Percentiles rank a stretch among this genome's conserved stretches.
phyloP scores from a whole-genome alignment of 352 stramenopile species.

The Phytopythium montanum region DNA sequence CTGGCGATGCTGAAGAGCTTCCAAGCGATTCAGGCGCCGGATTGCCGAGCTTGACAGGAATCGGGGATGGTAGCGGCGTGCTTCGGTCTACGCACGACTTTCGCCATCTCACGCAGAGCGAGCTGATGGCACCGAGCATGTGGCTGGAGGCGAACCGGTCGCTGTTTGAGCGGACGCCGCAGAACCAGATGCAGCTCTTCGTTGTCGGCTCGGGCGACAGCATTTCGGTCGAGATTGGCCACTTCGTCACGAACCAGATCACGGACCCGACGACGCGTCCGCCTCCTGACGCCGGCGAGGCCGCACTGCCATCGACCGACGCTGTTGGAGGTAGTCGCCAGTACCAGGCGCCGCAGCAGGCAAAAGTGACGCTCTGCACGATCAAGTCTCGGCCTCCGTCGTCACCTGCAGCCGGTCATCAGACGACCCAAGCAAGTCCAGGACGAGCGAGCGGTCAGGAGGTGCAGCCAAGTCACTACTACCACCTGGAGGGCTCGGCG shows the following conservation, averaged over 20 bases:
- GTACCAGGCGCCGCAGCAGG: conserved; percentile 31
- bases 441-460: neutral
- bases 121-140: conserved; percentile 31
- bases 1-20: conserved; percentile 5
- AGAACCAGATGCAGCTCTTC: conserved; percentile 79
- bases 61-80: conserved; percentile 7
- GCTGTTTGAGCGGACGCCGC: conserved; percentile 39
- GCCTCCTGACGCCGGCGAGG: conserved; percentile 32
- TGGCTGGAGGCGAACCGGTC: conserved; percentile 42
- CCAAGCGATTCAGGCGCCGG: conserved; percentile 10
- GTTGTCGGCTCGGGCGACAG: conserved; percentile 70
- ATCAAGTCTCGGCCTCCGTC: conserved; percentile 40
- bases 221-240: conserved; percentile 64
- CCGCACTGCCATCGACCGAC: conserved; percentile 37
- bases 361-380: conserved; percentile 69
- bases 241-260: conserved; percentile 56
- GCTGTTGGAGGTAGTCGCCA: conserved; percentile 11
- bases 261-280: conserved; percentile 35
- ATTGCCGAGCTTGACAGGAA: neutral
- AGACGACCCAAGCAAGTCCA: conserved; percentile 1
- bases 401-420: conserved; percentile 7
- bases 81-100: conserved; percentile 56
- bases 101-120: conserved; percentile 39
- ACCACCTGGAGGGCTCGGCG: conserved; percentile 31
- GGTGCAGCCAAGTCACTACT: conserved; percentile 14